These are phyloP conservation scores for Rhodotorula sp. DNA, from an alignment of 1,284 basidiomycete species.

Conservation along the genomic window DNA sequence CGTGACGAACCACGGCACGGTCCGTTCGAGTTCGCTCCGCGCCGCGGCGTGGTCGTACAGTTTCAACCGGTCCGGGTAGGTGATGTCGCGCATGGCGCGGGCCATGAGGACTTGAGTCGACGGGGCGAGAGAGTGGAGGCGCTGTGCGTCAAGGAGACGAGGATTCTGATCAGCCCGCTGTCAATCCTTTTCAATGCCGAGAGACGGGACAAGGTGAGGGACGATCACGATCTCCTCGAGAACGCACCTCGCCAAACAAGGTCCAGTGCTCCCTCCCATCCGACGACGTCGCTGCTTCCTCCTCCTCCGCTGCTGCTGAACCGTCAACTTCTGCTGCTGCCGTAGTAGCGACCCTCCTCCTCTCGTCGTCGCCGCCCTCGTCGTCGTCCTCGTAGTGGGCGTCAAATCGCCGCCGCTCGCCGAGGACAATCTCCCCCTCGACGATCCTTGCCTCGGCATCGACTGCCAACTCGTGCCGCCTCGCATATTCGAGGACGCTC, in stretches of 20 bases:
- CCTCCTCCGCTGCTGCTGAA: background rate
- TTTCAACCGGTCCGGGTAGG: constrained; percentile 17
- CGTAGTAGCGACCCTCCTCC: no score
- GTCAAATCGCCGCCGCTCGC: constrained; percentile 20
- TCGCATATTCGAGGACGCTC: constrained; percentile 15
- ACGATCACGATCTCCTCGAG: no score
- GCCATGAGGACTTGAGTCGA: constrained; percentile 37
- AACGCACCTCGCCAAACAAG: constrained; percentile 26
- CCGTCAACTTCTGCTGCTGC: no score
- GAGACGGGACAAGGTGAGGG: background rate
- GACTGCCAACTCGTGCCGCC: constrained; percentile 10
- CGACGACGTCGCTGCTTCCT: no score
- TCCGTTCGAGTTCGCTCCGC: constrained; percentile 14
- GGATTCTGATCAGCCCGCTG: no score
- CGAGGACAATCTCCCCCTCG: constrained; percentile 29
- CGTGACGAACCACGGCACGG: constrained; percentile 31
- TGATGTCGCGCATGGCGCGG: constrained; percentile 28
- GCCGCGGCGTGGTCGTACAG: constrained; percentile 24
- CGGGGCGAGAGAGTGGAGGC: constrained; percentile 24
- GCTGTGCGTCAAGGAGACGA: constrained; percentile 3
- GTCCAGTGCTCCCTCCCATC: constrained; percentile 17
- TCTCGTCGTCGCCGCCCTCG: no score
- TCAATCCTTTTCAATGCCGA: no score
- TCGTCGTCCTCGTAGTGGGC: no score
- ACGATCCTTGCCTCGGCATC: constrained; percentile 19